These are phyloP conservation scores for Pseudopithomyces maydicus DNA, from an alignment of 2,329 filamentous ascomycete genomes.

Conservation along the genomic window DNA sequence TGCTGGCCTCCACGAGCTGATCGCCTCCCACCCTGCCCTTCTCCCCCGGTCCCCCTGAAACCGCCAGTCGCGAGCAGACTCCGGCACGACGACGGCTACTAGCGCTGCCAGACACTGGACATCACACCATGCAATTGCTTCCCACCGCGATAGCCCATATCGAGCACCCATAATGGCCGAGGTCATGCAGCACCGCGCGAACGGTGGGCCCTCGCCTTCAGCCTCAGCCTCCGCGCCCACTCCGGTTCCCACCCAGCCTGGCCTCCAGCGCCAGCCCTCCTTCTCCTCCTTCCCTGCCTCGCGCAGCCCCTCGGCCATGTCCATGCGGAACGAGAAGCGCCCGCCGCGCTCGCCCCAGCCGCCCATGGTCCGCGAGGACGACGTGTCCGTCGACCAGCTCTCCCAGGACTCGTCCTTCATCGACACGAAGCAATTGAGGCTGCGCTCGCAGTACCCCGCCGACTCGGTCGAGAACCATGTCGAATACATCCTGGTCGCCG, in stretches of 20 bases:
- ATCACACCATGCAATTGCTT: slow-evolving; percentile 19
- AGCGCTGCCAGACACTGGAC: slow-evolving; percentile 20
- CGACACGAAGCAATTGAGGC: slow-evolving; percentile 16
- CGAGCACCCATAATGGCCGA: slow-evolving; percentile 33
- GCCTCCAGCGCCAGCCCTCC: slow-evolving; percentile 48
- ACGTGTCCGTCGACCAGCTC: slow-evolving; percentile 30
- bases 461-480: slow-evolving; percentile 79
- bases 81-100: slow-evolving; percentile 7
- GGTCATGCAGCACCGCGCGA: slow-evolving; percentile 33
- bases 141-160: slow-evolving; percentile 6
- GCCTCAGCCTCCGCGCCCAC: slow-evolving; percentile 13
- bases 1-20: neutral
- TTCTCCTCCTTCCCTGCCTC: slow-evolving; percentile 50
- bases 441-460: slow-evolving; percentile 56
- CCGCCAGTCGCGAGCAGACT: neutral
- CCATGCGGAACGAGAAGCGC: slow-evolving; percentile 41
- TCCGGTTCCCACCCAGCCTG: slow-evolving; percentile 8
- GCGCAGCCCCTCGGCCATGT: slow-evolving; percentile 44
- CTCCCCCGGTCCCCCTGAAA: neutral
- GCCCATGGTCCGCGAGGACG: slow-evolving; percentile 40
- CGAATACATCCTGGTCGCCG: slow-evolving; percentile 96
- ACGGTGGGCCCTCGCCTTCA: slow-evolving; percentile 12
- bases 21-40: neutral
- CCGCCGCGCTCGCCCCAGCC: slow-evolving; percentile 42
- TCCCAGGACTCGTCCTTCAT: slow-evolving; percentile 33